Conservation (phyloP, 148 eudicot species). For the Dysphania ambrosioides region DNA sequence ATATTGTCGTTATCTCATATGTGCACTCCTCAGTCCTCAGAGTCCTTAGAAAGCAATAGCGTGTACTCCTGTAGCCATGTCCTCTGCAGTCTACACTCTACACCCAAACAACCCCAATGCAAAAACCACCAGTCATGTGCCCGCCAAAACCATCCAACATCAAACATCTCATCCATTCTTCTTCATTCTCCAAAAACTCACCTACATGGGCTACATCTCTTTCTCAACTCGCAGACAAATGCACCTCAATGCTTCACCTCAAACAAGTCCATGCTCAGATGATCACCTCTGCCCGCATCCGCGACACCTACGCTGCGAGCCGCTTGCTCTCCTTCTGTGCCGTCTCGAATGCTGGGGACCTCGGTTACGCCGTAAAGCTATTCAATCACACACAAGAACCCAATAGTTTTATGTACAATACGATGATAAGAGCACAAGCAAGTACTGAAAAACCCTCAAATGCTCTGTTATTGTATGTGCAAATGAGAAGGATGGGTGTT, state of each 20-base stretch:
- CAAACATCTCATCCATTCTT: constrained; percentile 2
- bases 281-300: constrained; percentile 54
- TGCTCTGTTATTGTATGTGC: constrained; percentile 46
- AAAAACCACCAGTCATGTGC: constrained; percentile 15
- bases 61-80: too few relatives aligned
- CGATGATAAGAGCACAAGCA: constrained; percentile 64
- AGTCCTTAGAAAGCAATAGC: too few relatives aligned
- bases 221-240: constrained; percentile 55
- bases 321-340: constrained; percentile 58
- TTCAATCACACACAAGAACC: constrained; percentile 41
- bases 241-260: constrained; percentile 55
- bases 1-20: too few relatives aligned
- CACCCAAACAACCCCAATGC: background rate
- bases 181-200: constrained; percentile 2
- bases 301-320: constrained; percentile 63
- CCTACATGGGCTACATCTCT: constrained; percentile 32
- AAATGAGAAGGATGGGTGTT: constrained; percentile 47
- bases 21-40: too few relatives aligned
- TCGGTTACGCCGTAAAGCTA: constrained; percentile 50
- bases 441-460: constrained; percentile 33
- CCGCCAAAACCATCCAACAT: constrained; percentile 24
- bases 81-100: background rate
- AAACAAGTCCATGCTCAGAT: constrained; percentile 75
- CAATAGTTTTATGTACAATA: constrained; percentile 75
- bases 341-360: constrained; percentile 49